Percentiles rank a stretch among this genome's conserved stretches.
Conservation (phyloP, 2,329 filamentous ascomycete genomes). For the Fusarium austroafricanum region DNA sequence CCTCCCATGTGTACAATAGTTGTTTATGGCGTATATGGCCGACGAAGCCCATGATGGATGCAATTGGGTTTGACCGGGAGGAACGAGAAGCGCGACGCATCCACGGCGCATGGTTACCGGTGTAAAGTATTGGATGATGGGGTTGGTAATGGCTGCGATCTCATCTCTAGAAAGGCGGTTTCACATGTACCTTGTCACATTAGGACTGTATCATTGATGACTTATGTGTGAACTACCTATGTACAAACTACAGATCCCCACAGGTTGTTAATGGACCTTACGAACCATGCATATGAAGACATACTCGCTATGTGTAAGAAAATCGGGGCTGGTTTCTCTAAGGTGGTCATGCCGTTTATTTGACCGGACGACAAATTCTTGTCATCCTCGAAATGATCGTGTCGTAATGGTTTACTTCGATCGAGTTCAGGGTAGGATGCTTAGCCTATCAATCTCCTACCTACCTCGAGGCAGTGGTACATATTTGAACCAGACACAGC, state of each 20-base stretch:
- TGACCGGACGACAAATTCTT: neutral
- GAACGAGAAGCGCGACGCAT: constrained; percentile 37
- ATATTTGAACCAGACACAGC: neutral
- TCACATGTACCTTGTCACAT: constrained; percentile 47
- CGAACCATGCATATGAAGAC: neutral
- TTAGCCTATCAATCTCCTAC: neutral
- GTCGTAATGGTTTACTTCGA: neutral
- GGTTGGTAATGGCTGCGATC: constrained; percentile 45
- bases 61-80: constrained; percentile 34
- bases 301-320: neutral
- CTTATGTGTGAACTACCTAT: constrained; percentile 38
- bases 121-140: constrained; percentile 45
- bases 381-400: neutral
- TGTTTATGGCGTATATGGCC: constrained; percentile 45
- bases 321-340: neutral
- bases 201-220: constrained; percentile 41
- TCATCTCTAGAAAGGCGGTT: constrained; percentile 47
- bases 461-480: no score
- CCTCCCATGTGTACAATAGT: constrained; percentile 47
- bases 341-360: neutral
- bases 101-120: constrained; percentile 36
- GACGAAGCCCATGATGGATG: constrained; percentile 39
- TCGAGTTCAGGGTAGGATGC: constrained; percentile 18
- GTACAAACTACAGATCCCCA: neutral
- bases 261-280: neutral